Evolutionary conservation across 2,329 filamentous ascomycete species (phyloP).

Genomic region (Teratosphaeriaceae sp.): DNA sequence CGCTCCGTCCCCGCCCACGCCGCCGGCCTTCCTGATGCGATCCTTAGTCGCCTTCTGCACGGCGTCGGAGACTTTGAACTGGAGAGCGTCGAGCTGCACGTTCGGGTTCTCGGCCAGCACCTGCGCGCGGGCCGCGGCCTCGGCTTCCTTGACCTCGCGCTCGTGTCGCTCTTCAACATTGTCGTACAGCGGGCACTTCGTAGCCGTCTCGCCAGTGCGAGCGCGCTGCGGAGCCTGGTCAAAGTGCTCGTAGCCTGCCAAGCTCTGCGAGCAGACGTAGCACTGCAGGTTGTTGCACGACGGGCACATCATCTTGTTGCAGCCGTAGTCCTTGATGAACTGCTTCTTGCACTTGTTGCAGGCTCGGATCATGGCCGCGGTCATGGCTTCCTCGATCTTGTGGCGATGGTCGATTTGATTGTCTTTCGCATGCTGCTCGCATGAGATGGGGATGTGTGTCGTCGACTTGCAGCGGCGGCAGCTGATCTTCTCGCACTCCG

Average conservation of each 20-base stretch:
- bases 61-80: slow-evolving; percentile 52
- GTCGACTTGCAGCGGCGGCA: slow-evolving; percentile 56
- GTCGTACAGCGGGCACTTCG: slow-evolving; percentile 61
- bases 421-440: slow-evolving; percentile 57
- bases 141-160: slow-evolving; percentile 56
- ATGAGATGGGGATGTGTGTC: slow-evolving; percentile 67
- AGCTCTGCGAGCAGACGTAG: slow-evolving; percentile 63
- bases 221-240: slow-evolving; percentile 36
- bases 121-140: slow-evolving; percentile 50
- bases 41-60: slow-evolving; percentile 8
- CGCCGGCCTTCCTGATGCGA: not conserved
- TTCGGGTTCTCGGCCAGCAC: slow-evolving; percentile 54
- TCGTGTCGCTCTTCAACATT: slow-evolving; percentile 53
- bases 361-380: slow-evolving; percentile 64
- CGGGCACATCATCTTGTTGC: slow-evolving; percentile 76
- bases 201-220: slow-evolving; percentile 36
- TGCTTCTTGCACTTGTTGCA: slow-evolving; percentile 68
- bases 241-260: slow-evolving; percentile 65
- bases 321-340: slow-evolving; percentile 72
- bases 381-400: slow-evolving; percentile 77
- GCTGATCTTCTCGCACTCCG: slow-evolving; percentile 52
- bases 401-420: slow-evolving; percentile 56
- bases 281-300: slow-evolving; percentile 51
- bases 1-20: not conserved
- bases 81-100: slow-evolving; percentile 51